Conservation (phyloP, 1,139 yeast genomes). For the Yamadazyma sp. region DNA sequence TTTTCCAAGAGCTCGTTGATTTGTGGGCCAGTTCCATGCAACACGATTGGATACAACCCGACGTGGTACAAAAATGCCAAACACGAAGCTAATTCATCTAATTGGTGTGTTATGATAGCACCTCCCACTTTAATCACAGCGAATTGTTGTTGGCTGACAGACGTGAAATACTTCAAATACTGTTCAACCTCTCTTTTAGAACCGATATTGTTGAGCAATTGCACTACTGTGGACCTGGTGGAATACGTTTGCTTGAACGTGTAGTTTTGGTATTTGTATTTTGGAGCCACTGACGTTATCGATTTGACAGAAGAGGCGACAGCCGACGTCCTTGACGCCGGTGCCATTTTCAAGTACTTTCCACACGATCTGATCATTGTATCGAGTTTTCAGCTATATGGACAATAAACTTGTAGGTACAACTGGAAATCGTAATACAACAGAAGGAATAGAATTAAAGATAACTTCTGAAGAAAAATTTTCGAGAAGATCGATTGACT, state of each 20-base stretch:
- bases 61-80: slow-evolving; percentile 95
- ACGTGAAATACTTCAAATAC: slow-evolving; percentile 91
- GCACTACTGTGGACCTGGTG: slow-evolving; percentile 93
- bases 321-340: neutral
- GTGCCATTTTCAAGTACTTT: slow-evolving; percentile 3
- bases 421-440: neutral
- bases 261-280: neutral
- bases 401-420: neutral
- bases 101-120: slow-evolving; percentile 93
- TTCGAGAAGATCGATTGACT: slow-evolving; percentile 22
- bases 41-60: slow-evolving; percentile 92
- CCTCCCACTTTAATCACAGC: slow-evolving; percentile 99
- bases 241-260: slow-evolving; percentile 31
- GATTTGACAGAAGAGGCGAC: neutral
- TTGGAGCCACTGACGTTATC: neutral
- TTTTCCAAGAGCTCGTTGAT: slow-evolving; percentile 90
- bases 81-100: slow-evolving; percentile 92
- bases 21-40: slow-evolving; percentile 99
- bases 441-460: neutral
- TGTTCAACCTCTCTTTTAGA: slow-evolving; percentile 98
- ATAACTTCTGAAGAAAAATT: slow-evolving; percentile 11
- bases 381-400: neutral
- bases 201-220: slow-evolving; percentile 90
- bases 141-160: slow-evolving; percentile 93
- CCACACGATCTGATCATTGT: slow-evolving; percentile 8